These are phyloP conservation scores for Apiospora phragmitis DNA, from an alignment of 2,329 filamentous ascomycete species.

Conservation along the genomic window DNA sequence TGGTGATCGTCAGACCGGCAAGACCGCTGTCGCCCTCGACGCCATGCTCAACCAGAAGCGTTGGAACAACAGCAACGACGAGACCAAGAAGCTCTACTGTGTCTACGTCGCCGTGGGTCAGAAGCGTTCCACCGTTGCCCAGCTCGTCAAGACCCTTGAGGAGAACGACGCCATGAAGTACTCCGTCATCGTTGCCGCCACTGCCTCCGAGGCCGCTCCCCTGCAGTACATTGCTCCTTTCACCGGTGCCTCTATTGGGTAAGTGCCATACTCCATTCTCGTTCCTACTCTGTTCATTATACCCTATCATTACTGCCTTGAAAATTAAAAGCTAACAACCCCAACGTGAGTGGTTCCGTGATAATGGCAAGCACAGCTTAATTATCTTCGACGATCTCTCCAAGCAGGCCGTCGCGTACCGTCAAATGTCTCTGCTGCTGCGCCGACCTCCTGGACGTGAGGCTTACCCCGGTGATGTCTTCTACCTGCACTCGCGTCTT, in stretches of 20 bases:
- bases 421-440: constrained; percentile 98
- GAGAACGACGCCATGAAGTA: constrained; percentile 99
- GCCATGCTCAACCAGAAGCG: constrained; percentile 99
- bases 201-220: constrained; percentile 93
- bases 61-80: constrained; percentile 86
- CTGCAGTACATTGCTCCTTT: constrained; percentile 94
- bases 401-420: constrained; percentile 97
- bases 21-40: constrained; percentile 98
- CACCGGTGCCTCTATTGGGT: constrained; percentile 58
- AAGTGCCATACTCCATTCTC: not conserved
- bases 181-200: constrained; percentile 89
- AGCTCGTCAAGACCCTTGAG: constrained; percentile 99
- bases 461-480: constrained; percentile 98
- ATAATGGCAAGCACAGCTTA: constrained; percentile 84
- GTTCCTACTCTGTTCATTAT: not conserved
- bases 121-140: constrained; percentile 98
- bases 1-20: constrained; percentile 99
- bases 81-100: constrained; percentile 99
- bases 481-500: constrained; percentile 99
- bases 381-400: constrained; percentile 94
- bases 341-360: constrained; percentile 75
- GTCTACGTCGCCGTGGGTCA: constrained; percentile 98
- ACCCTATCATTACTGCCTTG: not conserved
- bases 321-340: constrained; percentile 19
- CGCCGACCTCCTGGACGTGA: constrained; percentile 98